These are phyloP conservation scores for Cyclanthera cordifolia DNA, from an alignment of 306 rosid genomes.

Conservation along the genomic window DNA sequence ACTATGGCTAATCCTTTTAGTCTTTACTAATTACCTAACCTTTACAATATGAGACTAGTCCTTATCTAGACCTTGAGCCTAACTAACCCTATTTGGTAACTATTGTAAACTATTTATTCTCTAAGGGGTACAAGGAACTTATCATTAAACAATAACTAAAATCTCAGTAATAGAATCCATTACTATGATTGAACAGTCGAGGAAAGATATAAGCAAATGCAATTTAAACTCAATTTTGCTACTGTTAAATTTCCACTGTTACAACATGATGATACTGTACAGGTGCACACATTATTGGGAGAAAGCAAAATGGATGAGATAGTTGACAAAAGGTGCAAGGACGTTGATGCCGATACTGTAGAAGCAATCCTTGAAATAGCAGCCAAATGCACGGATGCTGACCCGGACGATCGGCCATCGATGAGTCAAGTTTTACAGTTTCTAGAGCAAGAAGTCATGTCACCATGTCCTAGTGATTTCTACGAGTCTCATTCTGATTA, in stretches of 20 bases:
- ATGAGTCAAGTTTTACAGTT: conserved; percentile 80
- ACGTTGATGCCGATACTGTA: conserved; percentile 48
- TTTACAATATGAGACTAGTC: too few relatives aligned
- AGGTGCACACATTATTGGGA: conserved; percentile 65
- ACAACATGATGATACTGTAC: neutral
- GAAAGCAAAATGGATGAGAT: conserved; percentile 64
- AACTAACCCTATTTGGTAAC: too few relatives aligned
- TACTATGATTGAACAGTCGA: too few relatives aligned
- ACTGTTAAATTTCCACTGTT: neutral
- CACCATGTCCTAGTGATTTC: conserved; percentile 74
- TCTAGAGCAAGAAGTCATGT: conserved; percentile 81
- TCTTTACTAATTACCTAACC: too few relatives aligned
- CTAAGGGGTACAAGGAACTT: too few relatives aligned
- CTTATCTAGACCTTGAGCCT: too few relatives aligned
- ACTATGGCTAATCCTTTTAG: too few relatives aligned
- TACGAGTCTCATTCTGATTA: conserved; percentile 84
- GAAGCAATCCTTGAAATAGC: conserved; percentile 75
- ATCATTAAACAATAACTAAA: too few relatives aligned
- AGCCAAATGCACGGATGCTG: conserved; percentile 73
- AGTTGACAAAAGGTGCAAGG: conserved; percentile 61
- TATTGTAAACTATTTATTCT: too few relatives aligned
- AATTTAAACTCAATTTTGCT: too few relatives aligned
- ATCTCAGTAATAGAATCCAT: too few relatives aligned
- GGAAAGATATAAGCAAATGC: too few relatives aligned
- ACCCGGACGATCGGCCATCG: conserved; percentile 68